Evolutionary conservation across 2,329 filamentous ascomycete genomes (phyloP), one percentile per base, ranked within the genome.

Genomic region (Monosporascus sp.): DNA sequence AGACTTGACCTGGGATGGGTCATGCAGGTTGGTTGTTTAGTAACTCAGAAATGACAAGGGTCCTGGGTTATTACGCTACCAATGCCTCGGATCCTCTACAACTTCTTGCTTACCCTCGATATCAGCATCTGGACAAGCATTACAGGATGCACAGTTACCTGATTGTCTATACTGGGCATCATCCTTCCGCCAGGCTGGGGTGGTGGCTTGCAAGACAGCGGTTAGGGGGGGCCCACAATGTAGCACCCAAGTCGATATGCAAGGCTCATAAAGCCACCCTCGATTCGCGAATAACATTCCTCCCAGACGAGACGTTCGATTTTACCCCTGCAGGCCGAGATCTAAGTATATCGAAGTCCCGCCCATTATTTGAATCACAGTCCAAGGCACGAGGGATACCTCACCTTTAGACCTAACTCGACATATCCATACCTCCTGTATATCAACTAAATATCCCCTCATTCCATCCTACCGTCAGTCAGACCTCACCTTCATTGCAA

Each of bases 381-480:
- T 51, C 47, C 59, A 58, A 56, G 52, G 39, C 42, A 24, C 48
- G 57, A 62, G 58, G 61, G 62, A 61, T 63, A 55, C 47, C 14
- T 46, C 50, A 52, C 54, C 58, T 48, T 57, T 55, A 58, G 58
- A 52, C 51, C 46, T 52, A 55, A 48, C 11, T 14, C 9, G 27
- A 14, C 51, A 36, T 39, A 53, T 39, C 52, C 48, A 59, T 57
- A 52, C 54, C 53, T 55, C 42, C 49, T 49, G 25, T 66, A 65
- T 66, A 64, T 59, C 55, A 63, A 60, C 58, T 61, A 54, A 57
- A 56, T 58, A 59, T 59, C 57, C 64, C 60, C 59, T 63, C 60
- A 65, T 64, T 64, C 62, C 60, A 62, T 47, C 36, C 49, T n/a
- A 46, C 52, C 47, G 38, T 53, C 51, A 49, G 48, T 47, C 53